phyloP scores from a whole-genome alignment of 371 early-diverging fungal species.

The Parasitella parasitica region DNA sequence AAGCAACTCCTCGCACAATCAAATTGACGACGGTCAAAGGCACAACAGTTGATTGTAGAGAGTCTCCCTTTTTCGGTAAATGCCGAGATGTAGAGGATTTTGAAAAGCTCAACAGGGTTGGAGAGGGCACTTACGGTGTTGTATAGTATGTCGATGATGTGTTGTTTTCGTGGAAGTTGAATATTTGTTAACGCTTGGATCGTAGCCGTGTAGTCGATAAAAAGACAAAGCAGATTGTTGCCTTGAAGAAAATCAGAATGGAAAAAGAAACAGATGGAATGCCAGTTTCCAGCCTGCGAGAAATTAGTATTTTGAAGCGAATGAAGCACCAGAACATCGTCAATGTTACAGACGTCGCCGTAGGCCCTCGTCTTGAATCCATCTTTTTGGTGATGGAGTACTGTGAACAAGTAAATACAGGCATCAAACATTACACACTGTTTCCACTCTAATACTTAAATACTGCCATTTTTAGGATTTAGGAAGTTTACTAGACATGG shows the following conservation, averaged over 20 bases:
- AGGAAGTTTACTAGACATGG: conserved; percentile 65
- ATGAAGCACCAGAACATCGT: conserved; percentile 89
- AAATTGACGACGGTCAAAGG: conserved; percentile 32
- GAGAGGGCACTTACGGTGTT: conserved; percentile 88
- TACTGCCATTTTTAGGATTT: conserved; percentile 49
- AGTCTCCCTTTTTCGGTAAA: conserved; percentile 50
- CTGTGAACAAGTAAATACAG: conserved; percentile 71
- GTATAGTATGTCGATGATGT: conserved; percentile 63
- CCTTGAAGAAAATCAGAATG: conserved; percentile 88
- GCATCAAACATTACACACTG: background rate
- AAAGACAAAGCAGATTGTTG: conserved; percentile 72
- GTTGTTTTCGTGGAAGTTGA: no score
- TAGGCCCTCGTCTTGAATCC: conserved; percentile 60
- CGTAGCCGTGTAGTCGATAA: conserved; percentile 64
- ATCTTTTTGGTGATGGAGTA: conserved; percentile 81
- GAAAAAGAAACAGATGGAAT: conserved; percentile 82
- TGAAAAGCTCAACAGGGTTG: conserved; percentile 68
- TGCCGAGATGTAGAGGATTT: conserved; percentile 69
- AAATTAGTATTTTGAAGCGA: conserved; percentile 87
- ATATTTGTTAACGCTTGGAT: background rate
- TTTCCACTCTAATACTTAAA: background rate
- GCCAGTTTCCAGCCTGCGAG: conserved; percentile 84
- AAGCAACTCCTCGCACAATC: conserved; percentile 2
- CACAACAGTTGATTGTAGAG: conserved; percentile 25
- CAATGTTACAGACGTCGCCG: conserved; percentile 77